Conservation (phyloP, 495 filamentous ascomycete species). For the Neohortaea acidophila region DNA sequence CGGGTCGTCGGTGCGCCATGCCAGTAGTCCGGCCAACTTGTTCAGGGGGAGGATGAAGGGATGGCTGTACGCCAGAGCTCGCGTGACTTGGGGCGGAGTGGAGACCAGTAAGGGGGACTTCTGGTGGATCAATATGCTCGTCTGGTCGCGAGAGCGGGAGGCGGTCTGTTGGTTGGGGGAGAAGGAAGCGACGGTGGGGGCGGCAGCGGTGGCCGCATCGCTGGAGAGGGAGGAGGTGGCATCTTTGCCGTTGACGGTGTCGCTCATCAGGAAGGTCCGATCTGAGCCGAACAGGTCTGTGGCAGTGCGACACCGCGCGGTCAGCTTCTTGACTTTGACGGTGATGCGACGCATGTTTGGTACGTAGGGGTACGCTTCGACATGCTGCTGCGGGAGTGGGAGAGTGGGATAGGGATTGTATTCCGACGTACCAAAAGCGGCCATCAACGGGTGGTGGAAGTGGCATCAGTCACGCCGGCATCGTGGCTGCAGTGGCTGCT, state of each 20-base stretch:
- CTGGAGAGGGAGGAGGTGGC: background rate
- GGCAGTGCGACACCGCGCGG: background rate
- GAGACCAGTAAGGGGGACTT: conserved; percentile 87
- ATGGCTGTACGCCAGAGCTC: conserved; percentile 84
- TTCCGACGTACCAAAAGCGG: conserved; percentile 16
- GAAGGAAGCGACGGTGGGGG: conserved; percentile 71
- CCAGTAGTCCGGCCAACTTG: conserved; percentile 63
- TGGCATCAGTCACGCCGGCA: background rate
- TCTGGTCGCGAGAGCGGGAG: conserved; percentile 33
- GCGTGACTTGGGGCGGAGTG: conserved; percentile 84
- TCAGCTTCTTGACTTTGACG: conserved; percentile 11
- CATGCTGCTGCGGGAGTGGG: too few relatives aligned
- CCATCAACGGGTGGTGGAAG: conserved; percentile 12
- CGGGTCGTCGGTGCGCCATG: conserved; percentile 83
- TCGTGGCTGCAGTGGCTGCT: too few relatives aligned
- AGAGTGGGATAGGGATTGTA: too few relatives aligned
- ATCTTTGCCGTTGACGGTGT: background rate
- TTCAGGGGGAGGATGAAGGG: conserved; percentile 82
- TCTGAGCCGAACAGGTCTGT: conserved; percentile 1
- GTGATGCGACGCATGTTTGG: background rate
- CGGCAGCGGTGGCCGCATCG: conserved; percentile 30
- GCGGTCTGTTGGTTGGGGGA: conserved; percentile 39
- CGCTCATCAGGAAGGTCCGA: conserved; percentile 33
- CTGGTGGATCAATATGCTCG: conserved; percentile 70
- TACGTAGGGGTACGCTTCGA: background rate